Evolutionary conservation across 768 basidiomycete genomes (phyloP).

Genomic region (Pleurotus citrinopileatus): DNA sequence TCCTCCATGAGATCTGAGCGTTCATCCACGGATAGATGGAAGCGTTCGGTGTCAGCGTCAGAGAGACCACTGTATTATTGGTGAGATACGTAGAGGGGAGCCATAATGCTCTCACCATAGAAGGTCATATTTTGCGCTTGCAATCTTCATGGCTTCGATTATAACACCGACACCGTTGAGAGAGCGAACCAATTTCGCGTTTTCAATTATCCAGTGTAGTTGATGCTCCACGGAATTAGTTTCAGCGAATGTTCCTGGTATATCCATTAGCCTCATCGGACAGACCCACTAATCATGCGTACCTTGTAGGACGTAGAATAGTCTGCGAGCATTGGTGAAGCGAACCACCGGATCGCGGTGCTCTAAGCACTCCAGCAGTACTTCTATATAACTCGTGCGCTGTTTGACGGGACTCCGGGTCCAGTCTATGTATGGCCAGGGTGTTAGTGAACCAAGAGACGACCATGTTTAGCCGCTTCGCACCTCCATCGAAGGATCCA

Average conservation of each 20-base stretch:
- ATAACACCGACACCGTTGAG: constrained; percentile 83
- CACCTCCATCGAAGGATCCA: constrained; percentile 77
- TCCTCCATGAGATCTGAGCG: constrained; percentile 83
- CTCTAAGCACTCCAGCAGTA: constrained; percentile 84
- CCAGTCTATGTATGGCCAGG: constrained; percentile 57
- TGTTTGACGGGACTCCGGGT: constrained; percentile 58
- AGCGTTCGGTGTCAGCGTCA: constrained; percentile 69
- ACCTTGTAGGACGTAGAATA: constrained; percentile 96
- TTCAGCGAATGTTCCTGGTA: constrained; percentile 83
- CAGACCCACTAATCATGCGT: constrained; percentile 14
- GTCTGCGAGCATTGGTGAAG: constrained; percentile 79
- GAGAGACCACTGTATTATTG: constrained; percentile 57
- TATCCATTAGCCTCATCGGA: constrained; percentile 8
- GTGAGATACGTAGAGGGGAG: constrained; percentile 6
- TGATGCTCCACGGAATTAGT: constrained; percentile 92
- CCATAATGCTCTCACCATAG: constrained; percentile 50
- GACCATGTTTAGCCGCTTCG: constrained; percentile 20
- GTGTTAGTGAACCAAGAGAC: constrained; percentile 3
- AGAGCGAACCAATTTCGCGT: constrained; percentile 80
- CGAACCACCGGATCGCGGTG: constrained; percentile 82
- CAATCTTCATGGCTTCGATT: constrained; percentile 87
- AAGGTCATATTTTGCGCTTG: constrained; percentile 82
- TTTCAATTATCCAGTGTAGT: constrained; percentile 93
- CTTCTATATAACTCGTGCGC: constrained; percentile 72
- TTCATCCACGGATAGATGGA: constrained; percentile 68